phyloP scores from a whole-genome alignment of 805 yeast genomes.

The Metschnikowia gruessii region DNA sequence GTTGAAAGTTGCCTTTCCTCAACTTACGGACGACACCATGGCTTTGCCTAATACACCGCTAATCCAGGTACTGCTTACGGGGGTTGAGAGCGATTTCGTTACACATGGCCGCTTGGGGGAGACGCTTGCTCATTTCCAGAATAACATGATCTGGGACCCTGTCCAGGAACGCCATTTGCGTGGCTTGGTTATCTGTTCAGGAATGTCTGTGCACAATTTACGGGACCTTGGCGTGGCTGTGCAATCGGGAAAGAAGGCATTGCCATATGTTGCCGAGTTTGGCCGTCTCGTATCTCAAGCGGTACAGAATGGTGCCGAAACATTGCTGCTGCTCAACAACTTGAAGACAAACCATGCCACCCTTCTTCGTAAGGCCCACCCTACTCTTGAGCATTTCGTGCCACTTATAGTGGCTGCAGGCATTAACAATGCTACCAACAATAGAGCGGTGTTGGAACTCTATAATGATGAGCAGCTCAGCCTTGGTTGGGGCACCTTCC shows the following conservation, averaged over 20 bases:
- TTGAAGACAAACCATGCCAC: conserved; percentile 29
- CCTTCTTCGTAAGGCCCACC: conserved; percentile 57
- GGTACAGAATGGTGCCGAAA: conserved; percentile 30
- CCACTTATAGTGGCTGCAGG: conserved; percentile 64
- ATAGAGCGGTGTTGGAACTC: conserved; percentile 37
- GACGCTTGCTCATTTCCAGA: conserved; percentile 49
- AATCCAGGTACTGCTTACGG: conserved; percentile 50
- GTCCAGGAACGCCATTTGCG: conserved; percentile 21
- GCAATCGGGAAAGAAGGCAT: conserved; percentile 17
- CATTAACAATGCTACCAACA: conserved; percentile 32
- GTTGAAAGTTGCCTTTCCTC: conserved; percentile 59
- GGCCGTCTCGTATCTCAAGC: conserved; percentile 42
- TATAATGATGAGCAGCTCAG: conserved; percentile 45
- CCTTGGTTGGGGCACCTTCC: conserved; percentile 71
- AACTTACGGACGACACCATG: conserved; percentile 2
- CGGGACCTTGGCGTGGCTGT: conserved; percentile 43
- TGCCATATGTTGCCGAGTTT: conserved; percentile 54
- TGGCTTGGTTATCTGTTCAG: conserved; percentile 60
- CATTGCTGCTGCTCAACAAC: conserved; percentile 37
- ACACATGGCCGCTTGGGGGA: conserved; percentile 55
- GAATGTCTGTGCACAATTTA: conserved; percentile 79
- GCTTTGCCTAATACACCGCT: conserved; percentile 47
- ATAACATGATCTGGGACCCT: conserved; percentile 35
- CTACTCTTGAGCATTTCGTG: conserved; percentile 71
- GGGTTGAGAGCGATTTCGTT: conserved; percentile 37